Evolutionary conservation across 2,329 filamentous ascomycete species (phyloP), one percentile per base, ranked within the genome.

Genomic region (Fusarium sp.): DNA sequence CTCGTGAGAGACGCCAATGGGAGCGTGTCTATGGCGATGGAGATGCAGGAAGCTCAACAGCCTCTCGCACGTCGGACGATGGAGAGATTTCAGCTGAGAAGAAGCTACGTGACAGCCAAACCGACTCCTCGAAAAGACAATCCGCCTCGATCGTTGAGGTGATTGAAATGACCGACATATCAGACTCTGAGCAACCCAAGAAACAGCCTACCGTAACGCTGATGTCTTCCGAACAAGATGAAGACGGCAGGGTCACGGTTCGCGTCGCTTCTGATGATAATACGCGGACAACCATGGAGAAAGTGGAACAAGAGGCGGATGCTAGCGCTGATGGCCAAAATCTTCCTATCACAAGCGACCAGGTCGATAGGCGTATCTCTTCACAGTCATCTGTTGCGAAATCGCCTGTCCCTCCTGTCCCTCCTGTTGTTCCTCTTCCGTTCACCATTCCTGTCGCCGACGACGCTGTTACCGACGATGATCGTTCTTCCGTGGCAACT

Each of bases 21-120:
- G 94, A 98, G 76, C 87, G 87, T 7, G 83, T 87, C 3, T 96
- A 97, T 70, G 92, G 92, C 1, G 84, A 91, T 66, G 88, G 87
- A 57, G 79, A 82, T 24, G 66, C 64, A 7, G 66, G 69, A 49
- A 81, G 77, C 54, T 67, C 76, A 9, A 74, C 76, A 17, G 75
- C 67, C 5, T 83, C 83, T 2, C 80, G 79, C 22, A 84, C 86
- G 33, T 91, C 86, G 1, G 87, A 84, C 13, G 78, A 85, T 31
- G 85, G 82, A 22, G 84, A 84, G 42, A 77, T 81, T 60, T 80
- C 80, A 3, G 85, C 80, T 68, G 84, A 87, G 62, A 86, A 85
- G 70, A 79, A 67, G 26, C 67, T 78, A 5, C 69, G 67, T 14
- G 63, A 75, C 19, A 82, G 79, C 61, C 77, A 79, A 15, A 76